A percentile compares a stretch with the other conserved stretches of the same genome.
phyloP scores from a whole-genome alignment of 1,284 basidiomycete species.

The Ustilago bromivora region DNA sequence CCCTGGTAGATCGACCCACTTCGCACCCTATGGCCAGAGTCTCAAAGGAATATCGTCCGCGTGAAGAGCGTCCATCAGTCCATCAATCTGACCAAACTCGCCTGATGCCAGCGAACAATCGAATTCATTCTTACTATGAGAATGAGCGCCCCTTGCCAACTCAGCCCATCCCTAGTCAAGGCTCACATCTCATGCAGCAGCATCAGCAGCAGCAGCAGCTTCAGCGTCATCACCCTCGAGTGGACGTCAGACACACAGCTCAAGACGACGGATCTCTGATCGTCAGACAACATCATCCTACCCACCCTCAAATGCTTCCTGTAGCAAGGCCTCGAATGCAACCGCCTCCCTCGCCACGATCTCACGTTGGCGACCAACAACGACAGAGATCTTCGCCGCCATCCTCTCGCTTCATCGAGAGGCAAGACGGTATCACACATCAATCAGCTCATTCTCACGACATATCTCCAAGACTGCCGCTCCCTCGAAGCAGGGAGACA shows the following conservation, averaged over 20 bases:
- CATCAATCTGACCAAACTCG: not conserved
- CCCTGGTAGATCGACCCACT: not conserved
- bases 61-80: not conserved
- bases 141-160: constrained; percentile 4
- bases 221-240: not conserved
- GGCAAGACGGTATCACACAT: not conserved
- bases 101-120: not conserved
- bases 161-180: constrained; percentile 19
- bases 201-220: not conserved
- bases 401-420: not conserved
- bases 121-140: not conserved
- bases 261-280: not conserved
- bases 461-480: constrained; percentile 4
- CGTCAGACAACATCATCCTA: not conserved
- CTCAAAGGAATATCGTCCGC: not conserved
- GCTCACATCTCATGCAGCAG: constrained; percentile 1
- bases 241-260: not conserved
- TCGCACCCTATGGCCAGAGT: not conserved
- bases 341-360: constrained; percentile 1
- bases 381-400: not conserved
- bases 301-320: not conserved
- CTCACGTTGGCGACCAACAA: not conserved
- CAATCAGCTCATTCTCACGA: not conserved
- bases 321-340: not conserved
- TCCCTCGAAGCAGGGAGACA: constrained; percentile 1